A percentile compares a stretch with the other conserved stretches of the same genome.
These are phyloP conservation scores for Trichoderma oligosporum DNA, from an alignment of 2,329 filamentous ascomycete species.

Conservation along the genomic window DNA sequence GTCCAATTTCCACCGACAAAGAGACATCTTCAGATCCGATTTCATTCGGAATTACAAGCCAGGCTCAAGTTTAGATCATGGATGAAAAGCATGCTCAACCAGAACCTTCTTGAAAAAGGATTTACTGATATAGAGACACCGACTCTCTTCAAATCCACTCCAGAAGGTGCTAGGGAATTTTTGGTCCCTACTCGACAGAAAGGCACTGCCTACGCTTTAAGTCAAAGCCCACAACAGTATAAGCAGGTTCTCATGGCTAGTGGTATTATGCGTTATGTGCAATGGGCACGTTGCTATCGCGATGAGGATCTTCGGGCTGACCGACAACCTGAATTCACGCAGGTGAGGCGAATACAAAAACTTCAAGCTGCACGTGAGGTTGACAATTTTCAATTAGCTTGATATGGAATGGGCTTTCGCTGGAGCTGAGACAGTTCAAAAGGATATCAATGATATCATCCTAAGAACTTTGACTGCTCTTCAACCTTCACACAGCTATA, in stretches of 20 bases:
- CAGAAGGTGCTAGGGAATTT: constrained; percentile 92
- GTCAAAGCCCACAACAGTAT: constrained; percentile 96
- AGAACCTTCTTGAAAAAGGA: constrained; percentile 51
- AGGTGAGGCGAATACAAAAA: constrained; percentile 45
- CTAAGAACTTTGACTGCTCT: constrained; percentile 30
- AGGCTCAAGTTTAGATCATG: constrained; percentile 68
- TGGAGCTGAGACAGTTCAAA: constrained; percentile 40
- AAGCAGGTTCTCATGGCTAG: constrained; percentile 97
- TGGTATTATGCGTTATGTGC: constrained; percentile 77
- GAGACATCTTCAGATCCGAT: constrained; percentile 81
- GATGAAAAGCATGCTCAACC: constrained; percentile 51
- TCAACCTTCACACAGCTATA: constrained; percentile 52
- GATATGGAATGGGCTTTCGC: constrained; percentile 94
- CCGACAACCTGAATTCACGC: constrained; percentile 93
- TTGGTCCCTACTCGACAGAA: constrained; percentile 77
- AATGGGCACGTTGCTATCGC: constrained; percentile 91
- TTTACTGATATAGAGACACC: constrained; percentile 88
- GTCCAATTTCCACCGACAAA: constrained; percentile 70
- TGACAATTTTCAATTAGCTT: constrained; percentile 48
- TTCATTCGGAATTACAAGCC: constrained; percentile 61
- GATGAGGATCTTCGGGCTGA: constrained; percentile 93
- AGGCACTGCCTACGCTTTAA: constrained; percentile 81
- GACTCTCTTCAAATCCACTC: constrained; percentile 92
- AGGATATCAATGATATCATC: constrained; percentile 37
- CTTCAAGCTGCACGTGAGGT: background rate